Base-by-base conservation (phyloP, 371 early-diverging fungal species). In the Lichtheimia hyalospora region DNA sequence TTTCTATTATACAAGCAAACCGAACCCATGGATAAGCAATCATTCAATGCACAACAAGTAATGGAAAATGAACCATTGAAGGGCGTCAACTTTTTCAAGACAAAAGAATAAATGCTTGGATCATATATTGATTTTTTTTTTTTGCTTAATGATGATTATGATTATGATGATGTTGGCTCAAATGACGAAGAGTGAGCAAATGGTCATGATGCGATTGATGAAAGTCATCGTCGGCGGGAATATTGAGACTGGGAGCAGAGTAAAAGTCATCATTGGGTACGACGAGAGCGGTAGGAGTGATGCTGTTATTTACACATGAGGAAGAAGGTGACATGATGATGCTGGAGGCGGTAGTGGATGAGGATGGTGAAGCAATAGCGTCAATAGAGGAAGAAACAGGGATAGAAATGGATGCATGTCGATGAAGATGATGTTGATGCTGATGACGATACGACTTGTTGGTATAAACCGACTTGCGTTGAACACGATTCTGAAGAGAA, bases 401-500 rank as follows among this genome's bases (percentile, higher is more conserved):
- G 39, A 53, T 60, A 46, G 50, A 28, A 52, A 46, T 46, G 18
- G 61, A 54, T 52, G 61, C 40, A 43, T 40, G 52, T 27, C 43
- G 54, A 53, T 53, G 40, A 13, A 49, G 2, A 58, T 58, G 50
- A 16, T 49, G 59, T 25, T 34, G 42, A 52, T 41, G 51, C 14
- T 52, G 24, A 52, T 24, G 41, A 43, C 42, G 56, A 55, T 55
- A 43, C 14, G 21, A 15, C 34, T 18, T 49, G 21, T 16, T 21
- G 43, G 13, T 56, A 23, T 56, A 46, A n/a, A 21, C 0, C 18
- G 46, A 46, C 21, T 21, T 46, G 46, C 46, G 46, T 46, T 46
- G 46, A 16, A 21, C 21, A 16, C 85, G 74, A 34, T 80, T 72
- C 54, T 85, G 83, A 40, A 87, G 71, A 28, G 66, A 54, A 28